Conservation (phyloP, 2,329 filamentous ascomycete genomes). For the Chrysoporthe deuterocubensis region DNA sequence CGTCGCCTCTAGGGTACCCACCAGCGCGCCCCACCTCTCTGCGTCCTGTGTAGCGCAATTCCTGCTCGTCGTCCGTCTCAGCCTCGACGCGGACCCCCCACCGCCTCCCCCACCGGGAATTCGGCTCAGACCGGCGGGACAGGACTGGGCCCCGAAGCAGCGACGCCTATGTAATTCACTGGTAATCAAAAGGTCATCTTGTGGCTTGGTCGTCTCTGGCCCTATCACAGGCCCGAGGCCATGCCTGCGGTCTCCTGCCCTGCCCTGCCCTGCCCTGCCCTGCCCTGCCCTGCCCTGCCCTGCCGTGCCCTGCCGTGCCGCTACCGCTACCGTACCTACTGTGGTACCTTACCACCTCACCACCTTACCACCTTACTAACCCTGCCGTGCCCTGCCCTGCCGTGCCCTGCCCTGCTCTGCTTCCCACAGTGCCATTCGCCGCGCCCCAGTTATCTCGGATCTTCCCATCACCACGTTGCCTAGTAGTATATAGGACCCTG, state of each 20-base stretch:
- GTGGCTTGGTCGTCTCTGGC: slow-evolving; percentile 8
- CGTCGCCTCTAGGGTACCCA: neutral
- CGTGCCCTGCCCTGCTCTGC: neutral
- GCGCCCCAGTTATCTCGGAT: slow-evolving; percentile 3
- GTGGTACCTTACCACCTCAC: neutral
- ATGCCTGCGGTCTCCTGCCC: neutral
- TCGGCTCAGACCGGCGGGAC: slow-evolving; percentile 3
- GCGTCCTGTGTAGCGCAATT: neutral
- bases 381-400: slow-evolving; percentile 1
- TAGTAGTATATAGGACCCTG: slow-evolving; percentile 10
- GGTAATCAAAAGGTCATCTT: neutral
- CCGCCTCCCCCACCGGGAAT: neutral
- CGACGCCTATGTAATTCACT: neutral
- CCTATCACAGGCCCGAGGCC: neutral
- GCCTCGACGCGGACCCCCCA: neutral
- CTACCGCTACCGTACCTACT: neutral
- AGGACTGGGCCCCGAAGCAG: neutral
- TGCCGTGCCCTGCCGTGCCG: neutral
- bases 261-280: neutral
- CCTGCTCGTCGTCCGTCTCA: neutral
- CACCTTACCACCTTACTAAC: neutral
- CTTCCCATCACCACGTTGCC: slow-evolving; percentile 6
- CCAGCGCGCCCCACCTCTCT: neutral
- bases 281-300: neutral
- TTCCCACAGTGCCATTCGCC: neutral